Base-by-base conservation (phyloP, 176 grass and related monocot species). In the Avena eriantha region DNA sequence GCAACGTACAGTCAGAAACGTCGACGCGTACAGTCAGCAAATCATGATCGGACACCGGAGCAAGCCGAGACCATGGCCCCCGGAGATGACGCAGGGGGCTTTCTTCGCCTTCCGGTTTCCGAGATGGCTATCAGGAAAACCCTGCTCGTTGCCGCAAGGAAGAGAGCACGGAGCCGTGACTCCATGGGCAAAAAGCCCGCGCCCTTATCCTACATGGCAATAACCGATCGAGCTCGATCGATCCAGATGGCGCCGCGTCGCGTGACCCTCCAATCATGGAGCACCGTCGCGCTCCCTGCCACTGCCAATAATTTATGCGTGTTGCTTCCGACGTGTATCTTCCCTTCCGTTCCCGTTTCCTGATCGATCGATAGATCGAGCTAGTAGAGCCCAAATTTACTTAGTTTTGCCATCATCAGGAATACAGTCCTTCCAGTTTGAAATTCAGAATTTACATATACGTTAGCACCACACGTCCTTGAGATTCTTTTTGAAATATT, bases 111-210 rank as follows among this genome's bases (percentile, higher is more conserved):
- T 13, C 68, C 15, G 12, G 43, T 35, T 57, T 41, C 57, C 31
- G 57, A 48, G 64, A 82, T 82, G 15, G 57, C 41, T 21, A 51
- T n/a, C 23, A 26, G 3, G n/a, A 2, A 33, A 36, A 69, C 23
- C 22, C 61, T 8, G 45, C 45, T 51, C 70, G 83, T 90, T 86
- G 81, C 89, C 75, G 68, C 76, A 91, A 91, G 89, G 81, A 84
- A 87, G 85, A 84, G 89, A 84, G 49, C 26, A 69, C 85, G 76
- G 89, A 87, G 89, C 85, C 85, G 85, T 91, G 80, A 91, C 89
- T 87, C 89, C 85, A 76, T n/a, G 81, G 85, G 57, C 85, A 84
- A 86, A 73, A 61, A 17, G 2, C 3, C 39, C 5, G 11, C 64
- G 23, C 65, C 36, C 76, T 26, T 4, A 22, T 35, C 79, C 43